Conservation (phyloP, 2,329 filamentous ascomycete species). For the Claviceps purpurea region DNA sequence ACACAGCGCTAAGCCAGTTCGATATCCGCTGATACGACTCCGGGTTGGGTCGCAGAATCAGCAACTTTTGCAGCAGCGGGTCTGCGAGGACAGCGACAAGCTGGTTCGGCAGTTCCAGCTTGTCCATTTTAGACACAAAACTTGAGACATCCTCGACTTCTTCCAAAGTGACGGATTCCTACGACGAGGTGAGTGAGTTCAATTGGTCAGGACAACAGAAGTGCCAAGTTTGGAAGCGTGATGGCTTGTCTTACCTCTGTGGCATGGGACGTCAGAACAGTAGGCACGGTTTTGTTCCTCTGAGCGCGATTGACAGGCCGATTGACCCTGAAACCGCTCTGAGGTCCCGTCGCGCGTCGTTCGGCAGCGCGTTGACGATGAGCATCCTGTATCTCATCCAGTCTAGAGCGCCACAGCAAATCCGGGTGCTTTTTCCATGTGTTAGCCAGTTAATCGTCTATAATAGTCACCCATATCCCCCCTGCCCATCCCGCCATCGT, state of each 20-base stretch:
- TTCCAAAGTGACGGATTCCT: constrained; percentile 56
- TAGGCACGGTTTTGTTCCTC: constrained; percentile 39
- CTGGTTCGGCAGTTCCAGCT: constrained; percentile 70
- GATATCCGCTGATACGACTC: constrained; percentile 38
- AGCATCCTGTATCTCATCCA: constrained; percentile 52
- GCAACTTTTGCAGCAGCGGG: constrained; percentile 64
- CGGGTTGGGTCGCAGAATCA: constrained; percentile 47
- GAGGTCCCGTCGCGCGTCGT: constrained; percentile 21
- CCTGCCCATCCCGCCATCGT: not conserved
- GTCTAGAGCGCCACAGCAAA: constrained; percentile 55
- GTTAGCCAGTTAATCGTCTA: constrained; percentile 1
- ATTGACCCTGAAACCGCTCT: constrained; percentile 49
- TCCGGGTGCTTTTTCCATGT: constrained; percentile 48
- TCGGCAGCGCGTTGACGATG: constrained; percentile 34
- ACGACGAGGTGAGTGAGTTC: not conserved
- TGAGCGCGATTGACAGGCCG: constrained; percentile 24
- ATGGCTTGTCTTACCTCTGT: constrained; percentile 38
- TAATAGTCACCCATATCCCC: no score
- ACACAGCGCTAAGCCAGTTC: constrained; percentile 44
- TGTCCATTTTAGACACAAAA: constrained; percentile 62
- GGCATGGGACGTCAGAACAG: constrained; percentile 61
- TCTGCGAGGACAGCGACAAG: constrained; percentile 64
- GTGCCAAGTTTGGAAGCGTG: not conserved
- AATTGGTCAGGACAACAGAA: not conserved
- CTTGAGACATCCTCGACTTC: constrained; percentile 60